These are phyloP conservation scores for Candida quercuum DNA, from an alignment of 805 yeast genomes.

Conservation along the genomic window DNA sequence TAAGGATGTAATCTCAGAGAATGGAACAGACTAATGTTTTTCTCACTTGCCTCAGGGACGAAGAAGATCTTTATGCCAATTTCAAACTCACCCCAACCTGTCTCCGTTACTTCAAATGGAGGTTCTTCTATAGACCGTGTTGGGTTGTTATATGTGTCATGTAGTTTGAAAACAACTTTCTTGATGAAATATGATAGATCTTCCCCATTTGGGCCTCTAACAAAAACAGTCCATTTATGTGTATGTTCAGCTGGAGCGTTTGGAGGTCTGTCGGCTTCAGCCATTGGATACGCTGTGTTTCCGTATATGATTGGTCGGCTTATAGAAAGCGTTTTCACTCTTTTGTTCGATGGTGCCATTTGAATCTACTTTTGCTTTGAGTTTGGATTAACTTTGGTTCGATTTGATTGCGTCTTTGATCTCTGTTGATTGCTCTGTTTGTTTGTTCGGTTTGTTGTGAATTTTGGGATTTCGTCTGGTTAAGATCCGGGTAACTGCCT, in stretches of 20 bases:
- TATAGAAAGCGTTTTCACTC: constrained; percentile 53
- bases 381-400: background rate
- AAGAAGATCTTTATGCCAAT: constrained; percentile 83
- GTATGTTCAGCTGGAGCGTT: constrained; percentile 86
- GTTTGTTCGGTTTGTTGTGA: background rate
- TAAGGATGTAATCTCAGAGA: constrained; percentile 91
- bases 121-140: constrained; percentile 84
- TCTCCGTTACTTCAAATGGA: constrained; percentile 92
- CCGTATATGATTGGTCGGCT: constrained; percentile 81
- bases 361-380: background rate
- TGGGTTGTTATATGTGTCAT: constrained; percentile 87
- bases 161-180: constrained; percentile 89
- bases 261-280: constrained; percentile 41
- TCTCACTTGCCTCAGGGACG: constrained; percentile 82
- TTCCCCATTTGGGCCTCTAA: constrained; percentile 71
- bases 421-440: background rate
- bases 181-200: constrained; percentile 80
- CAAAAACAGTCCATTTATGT: constrained; percentile 92
- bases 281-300: constrained; percentile 67
- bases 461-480: too few species aligned
- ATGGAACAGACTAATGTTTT: constrained; percentile 79
- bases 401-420: too few species aligned
- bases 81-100: constrained; percentile 99
- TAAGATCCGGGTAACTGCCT: too few species aligned
- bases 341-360: constrained; percentile 2